A percentile compares a stretch with the other conserved stretches of the same genome.
phyloP scores from a whole-genome alignment of 768 basidiomycete species.

The Auricularia heimuer region DNA sequence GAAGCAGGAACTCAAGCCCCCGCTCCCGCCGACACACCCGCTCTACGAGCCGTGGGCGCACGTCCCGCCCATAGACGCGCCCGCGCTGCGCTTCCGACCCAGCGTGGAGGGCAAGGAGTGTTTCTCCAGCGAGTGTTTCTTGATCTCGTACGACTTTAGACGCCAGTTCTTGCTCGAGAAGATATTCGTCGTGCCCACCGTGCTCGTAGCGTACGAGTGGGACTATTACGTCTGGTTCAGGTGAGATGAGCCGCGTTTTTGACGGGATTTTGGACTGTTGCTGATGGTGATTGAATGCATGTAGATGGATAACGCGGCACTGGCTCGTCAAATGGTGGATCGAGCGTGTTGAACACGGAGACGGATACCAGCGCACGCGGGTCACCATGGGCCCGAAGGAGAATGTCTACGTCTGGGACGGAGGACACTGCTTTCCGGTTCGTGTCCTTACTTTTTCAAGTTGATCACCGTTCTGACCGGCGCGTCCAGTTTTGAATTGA shows the following conservation, averaged over 20 bases:
- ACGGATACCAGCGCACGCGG: background rate
- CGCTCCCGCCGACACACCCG: background rate
- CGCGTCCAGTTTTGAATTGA: too few relatives aligned
- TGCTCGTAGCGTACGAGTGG: conserved; percentile 1
- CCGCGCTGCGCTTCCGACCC: background rate
- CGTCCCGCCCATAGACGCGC: background rate
- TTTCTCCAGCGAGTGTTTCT: background rate
- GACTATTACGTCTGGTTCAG: background rate
- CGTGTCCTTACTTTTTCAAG: background rate
- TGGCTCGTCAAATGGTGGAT: conserved; percentile 1
- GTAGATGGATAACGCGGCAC: background rate
- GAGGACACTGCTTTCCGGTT: background rate
- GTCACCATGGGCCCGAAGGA: background rate
- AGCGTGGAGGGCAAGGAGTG: background rate
- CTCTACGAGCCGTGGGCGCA: background rate
- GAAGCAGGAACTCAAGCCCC: background rate
- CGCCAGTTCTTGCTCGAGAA: background rate
- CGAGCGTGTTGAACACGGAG: background rate
- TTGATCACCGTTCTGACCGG: too few relatives aligned
- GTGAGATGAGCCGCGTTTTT: background rate
- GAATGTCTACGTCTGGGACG: background rate
- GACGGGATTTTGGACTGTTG: background rate
- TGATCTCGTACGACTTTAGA: background rate
- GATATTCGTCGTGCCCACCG: background rate
- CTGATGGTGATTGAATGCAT: background rate